Conservation (phyloP, 257 asterid genomes). For the Datura wrightii region DNA sequence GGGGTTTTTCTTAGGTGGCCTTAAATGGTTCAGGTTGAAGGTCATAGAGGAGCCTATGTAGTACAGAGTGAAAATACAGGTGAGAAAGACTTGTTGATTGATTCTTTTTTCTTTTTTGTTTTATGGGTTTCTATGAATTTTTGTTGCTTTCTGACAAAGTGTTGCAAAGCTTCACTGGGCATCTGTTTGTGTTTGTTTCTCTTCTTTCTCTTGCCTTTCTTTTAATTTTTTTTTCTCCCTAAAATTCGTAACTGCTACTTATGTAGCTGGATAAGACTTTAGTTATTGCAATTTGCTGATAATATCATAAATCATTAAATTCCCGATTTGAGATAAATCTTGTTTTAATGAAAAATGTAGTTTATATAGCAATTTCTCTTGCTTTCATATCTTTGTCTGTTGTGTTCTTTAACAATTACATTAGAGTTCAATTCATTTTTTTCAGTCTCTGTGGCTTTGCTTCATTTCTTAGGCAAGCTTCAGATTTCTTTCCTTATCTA, state of each 20-base stretch:
- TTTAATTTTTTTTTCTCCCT: neutral
- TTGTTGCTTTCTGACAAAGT: conserved; percentile 17
- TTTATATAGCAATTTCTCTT: neutral
- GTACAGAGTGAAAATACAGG: conserved; percentile 45
- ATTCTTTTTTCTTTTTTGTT: conserved; percentile 24
- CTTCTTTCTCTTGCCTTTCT: neutral
- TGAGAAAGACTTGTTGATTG: conserved; percentile 30
- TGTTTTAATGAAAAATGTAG: conserved; percentile 8
- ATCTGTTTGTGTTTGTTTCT: neutral
- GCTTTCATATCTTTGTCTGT: neutral
- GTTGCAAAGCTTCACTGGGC: conserved; percentile 8
- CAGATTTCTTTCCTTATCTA: neutral
- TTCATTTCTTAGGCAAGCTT: conserved; percentile 8
- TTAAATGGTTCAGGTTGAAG: conserved; percentile 61
- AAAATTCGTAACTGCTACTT: neutral
- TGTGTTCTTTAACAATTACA: neutral
- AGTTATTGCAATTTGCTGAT: conserved; percentile 26
- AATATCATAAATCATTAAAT: neutral
- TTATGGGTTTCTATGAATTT: conserved; percentile 35
- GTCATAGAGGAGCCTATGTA: conserved; percentile 40
- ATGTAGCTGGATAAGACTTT: neutral
- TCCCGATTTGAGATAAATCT: neutral
- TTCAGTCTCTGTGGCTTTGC: neutral
- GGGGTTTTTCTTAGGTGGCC: conserved; percentile 26
- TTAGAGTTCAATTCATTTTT: neutral